Percentiles rank a stretch among this genome's conserved stretches.
Evolutionary conservation across 164 flowering plant species (phyloP).

Genomic region (Vitis rupestris): DNA sequence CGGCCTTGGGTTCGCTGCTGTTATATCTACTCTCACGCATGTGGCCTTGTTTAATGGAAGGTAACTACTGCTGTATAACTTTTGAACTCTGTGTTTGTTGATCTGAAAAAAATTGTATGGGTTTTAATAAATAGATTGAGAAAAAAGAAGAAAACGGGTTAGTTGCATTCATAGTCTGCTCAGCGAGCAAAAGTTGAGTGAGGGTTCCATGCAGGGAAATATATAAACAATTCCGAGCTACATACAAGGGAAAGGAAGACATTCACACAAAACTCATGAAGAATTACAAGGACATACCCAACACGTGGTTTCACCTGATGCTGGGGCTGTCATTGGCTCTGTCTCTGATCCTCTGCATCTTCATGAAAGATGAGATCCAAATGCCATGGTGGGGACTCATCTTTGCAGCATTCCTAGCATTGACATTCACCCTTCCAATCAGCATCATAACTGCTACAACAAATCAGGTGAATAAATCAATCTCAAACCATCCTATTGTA

Average conservation of each 20-base stretch:
- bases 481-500: too few relatives aligned
- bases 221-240: conserved; percentile 22
- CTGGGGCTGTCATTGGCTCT: conserved; percentile 36
- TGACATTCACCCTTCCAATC: conserved; percentile 72
- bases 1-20: conserved; percentile 38
- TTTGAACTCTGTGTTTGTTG: neutral
- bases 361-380: conserved; percentile 64
- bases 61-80: conserved; percentile 11
- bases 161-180: neutral
- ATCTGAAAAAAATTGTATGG: too few relatives aligned
- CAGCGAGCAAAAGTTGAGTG: neutral
- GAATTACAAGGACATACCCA: conserved; percentile 63
- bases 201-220: conserved; percentile 21
- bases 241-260: conserved; percentile 38
- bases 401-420: conserved; percentile 55
- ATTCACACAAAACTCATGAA: conserved; percentile 80
- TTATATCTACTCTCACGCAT: conserved; percentile 36
- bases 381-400: conserved; percentile 95
- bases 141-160: neutral
- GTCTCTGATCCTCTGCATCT: conserved; percentile 57
- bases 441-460: conserved; percentile 88
- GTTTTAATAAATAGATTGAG: too few relatives aligned
- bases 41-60: conserved; percentile 40
- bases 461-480: conserved; percentile 49
- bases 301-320: conserved; percentile 65